phyloP scores from a whole-genome alignment of 2,329 filamentous ascomycete species.

The Tolypocladium endophyticum region DNA sequence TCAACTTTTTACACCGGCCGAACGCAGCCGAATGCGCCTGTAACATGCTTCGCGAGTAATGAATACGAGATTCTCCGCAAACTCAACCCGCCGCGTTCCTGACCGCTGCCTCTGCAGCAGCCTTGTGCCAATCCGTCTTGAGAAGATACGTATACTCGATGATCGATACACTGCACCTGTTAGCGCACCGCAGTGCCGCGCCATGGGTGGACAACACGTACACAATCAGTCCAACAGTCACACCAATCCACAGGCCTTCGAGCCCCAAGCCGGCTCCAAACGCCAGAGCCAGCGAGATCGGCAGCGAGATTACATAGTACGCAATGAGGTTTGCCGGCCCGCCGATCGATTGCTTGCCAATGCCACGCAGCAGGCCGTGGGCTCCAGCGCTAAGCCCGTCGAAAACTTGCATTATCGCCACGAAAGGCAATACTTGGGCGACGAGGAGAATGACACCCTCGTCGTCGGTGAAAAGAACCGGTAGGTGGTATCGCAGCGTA shows the following conservation, averaged over 20 bases:
- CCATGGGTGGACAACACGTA: conserved; percentile 22
- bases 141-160: conserved; percentile 44
- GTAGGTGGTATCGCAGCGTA: conserved; percentile 60
- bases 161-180: conserved; percentile 30
- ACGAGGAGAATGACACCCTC: conserved; percentile 58
- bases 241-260: conserved; percentile 70
- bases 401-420: conserved; percentile 82
- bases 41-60: neutral
- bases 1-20: neutral
- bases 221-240: conserved; percentile 60
- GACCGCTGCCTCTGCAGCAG: conserved; percentile 39
- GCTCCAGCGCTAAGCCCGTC: conserved; percentile 71
- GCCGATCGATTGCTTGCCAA: conserved; percentile 82
- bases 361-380: conserved; percentile 75
- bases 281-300: conserved; percentile 66
- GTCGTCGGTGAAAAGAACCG: conserved; percentile 68
- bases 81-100: conserved; percentile 37
- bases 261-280: conserved; percentile 72
- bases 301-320: conserved; percentile 81
- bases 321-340: conserved; percentile 79
- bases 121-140: conserved; percentile 42
- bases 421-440: conserved; percentile 62
- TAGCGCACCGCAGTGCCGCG: neutral
- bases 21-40: neutral
- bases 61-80: neutral